Base-by-base conservation (phyloP, 176 grass and related monocot species). In the Raddia distichophylla region DNA sequence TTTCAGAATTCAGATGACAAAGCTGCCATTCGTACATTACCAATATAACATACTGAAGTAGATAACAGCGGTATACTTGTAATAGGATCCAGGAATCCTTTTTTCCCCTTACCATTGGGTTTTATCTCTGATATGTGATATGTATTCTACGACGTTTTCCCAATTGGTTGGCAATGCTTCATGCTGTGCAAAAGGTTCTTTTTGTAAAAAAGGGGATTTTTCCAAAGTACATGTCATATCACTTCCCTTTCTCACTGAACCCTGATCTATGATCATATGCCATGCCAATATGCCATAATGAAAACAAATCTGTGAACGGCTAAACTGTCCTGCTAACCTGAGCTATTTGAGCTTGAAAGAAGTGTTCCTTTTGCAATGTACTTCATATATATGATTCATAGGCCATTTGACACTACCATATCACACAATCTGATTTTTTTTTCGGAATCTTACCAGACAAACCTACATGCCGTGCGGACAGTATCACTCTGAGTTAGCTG, bases 1-100 rank as follows among this genome's bases (percentile, higher is more conserved):
- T 54, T 60, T 82, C 22, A 64, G 82, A 84, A 47, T 60, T 82
- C 22, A 64, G 82, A 84, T 55, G 54, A 37, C 87, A 69, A 49
- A 71, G 13, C 57, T 10, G 8, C 14, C 7, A 19, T 48, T 70
- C 33, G 40, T 20, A 48, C 22, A 40, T 8, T 19, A 2, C 45
- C 22, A 40, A 14, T 35, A 73, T 19, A 56, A 57, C 71, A 69
- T 14, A 60, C 40, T 12, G 69, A 69, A 69, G 47, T 85, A 85
- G 67, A 82, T 86, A 86, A 58, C 32, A 18, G 6, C 59, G 12
- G 5, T 60, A 77, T 90, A 78, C 45, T 37, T 79, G 55, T 75
- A 45, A 5, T 53, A 76, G 77, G 60, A 82, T 77, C 43, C 37
- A 69, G 51, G 20, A 60, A 65, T 58, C 40, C 66, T 52, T 52